Base-by-base conservation (phyloP, 2,329 filamentous ascomycete genomes). In the Curvularia hawaiiensis region DNA sequence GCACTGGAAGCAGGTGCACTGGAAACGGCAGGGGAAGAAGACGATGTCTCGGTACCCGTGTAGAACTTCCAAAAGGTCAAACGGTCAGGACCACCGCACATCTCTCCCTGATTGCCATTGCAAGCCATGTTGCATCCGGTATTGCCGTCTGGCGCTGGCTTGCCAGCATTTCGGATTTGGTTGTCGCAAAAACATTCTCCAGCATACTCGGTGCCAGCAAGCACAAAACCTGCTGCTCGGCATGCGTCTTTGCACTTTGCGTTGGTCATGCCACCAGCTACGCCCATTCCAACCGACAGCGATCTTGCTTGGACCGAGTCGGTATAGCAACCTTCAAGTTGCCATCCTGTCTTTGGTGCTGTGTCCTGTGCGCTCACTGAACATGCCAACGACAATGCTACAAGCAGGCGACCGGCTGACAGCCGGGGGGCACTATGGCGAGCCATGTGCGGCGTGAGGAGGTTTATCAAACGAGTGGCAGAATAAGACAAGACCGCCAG, bases 131-230 rank as follows among this genome's bases (percentile, higher is more conserved):
- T 66, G 62, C 73, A 75, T 40, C 80, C 77, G 1, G 71, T 68
- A n/a, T 86, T 82, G 30, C 69, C 68, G 50, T 69, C 63, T 10
- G 64, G 52, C 3, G 65, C 68, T 10, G 66, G 64, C 7, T 54
- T 62, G 3, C 74, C 74, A 33, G 50, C 54, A 12, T 56, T 58
- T 11, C 52, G 28, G 10, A 68, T 28, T 4, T 52, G 49, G 28
- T 65, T 69, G 38, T 69, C 69, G 50, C 70, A 73, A 48, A 56
- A 69, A 46, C 66, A 70, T 35, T 69, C 68, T 14, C 60, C 64
- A 12, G 48, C 54, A 48, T 70, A 71, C 48, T 72, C 69, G 2
- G 65, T 68, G 14, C 69, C 69, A 28, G 67, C 67, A 18, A 64
- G 52, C 3, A 56, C 50, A 48, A 56, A 69, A 2, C 60, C 62